phyloP scores from a whole-genome alignment of 2,329 filamentous ascomycete species.

The Aspergillus tanneri region DNA sequence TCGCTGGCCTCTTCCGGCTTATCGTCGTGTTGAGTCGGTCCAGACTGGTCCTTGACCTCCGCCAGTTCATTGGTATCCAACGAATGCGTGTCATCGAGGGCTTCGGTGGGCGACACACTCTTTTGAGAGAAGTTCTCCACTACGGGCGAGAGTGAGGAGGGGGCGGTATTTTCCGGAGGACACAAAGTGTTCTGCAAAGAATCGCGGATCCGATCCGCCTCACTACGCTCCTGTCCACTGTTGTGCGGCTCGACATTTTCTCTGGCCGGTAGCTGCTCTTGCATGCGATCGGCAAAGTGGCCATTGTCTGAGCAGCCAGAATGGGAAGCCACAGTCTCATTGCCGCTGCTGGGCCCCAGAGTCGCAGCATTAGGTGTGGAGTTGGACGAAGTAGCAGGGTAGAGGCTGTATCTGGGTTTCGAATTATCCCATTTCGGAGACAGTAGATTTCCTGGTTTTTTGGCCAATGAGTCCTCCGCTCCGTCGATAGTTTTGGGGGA shows the following conservation, averaged over 20 bases:
- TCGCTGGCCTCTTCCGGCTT: constrained; percentile 24
- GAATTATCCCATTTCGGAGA: constrained; percentile 23
- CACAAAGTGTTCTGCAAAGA: constrained; percentile 9
- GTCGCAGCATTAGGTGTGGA: constrained; percentile 32
- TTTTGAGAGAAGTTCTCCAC: constrained; percentile 28
- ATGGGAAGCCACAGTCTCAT: constrained; percentile 28
- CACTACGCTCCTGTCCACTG: constrained; percentile 10
- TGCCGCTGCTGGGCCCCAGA: constrained; percentile 37
- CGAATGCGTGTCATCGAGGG: constrained; percentile 7
- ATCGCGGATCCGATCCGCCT: constrained; percentile 7
- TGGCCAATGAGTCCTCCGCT: constrained; percentile 18
- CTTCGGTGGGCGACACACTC: constrained; percentile 10
- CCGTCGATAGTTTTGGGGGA: constrained; percentile 21
- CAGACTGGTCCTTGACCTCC: constrained; percentile 8
- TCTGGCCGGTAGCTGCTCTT: constrained; percentile 5
- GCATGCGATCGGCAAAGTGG: constrained; percentile 15
- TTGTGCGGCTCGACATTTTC: constrained; percentile 10
- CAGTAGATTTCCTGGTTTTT: constrained; percentile 18
- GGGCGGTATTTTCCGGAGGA: constrained; percentile 14
- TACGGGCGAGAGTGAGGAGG: constrained; percentile 28
- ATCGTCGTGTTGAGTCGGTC: constrained; percentile 24
- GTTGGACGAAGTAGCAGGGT: constrained; percentile 25
- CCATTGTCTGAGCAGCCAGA: constrained; percentile 22
- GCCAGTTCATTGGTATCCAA: constrained; percentile 3
- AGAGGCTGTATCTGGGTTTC: constrained; percentile 30